Evolutionary conservation across 257 asterid genomes (phyloP), one percentile per base, ranked within the genome.

Genomic region (Przewalskia tangutica): DNA sequence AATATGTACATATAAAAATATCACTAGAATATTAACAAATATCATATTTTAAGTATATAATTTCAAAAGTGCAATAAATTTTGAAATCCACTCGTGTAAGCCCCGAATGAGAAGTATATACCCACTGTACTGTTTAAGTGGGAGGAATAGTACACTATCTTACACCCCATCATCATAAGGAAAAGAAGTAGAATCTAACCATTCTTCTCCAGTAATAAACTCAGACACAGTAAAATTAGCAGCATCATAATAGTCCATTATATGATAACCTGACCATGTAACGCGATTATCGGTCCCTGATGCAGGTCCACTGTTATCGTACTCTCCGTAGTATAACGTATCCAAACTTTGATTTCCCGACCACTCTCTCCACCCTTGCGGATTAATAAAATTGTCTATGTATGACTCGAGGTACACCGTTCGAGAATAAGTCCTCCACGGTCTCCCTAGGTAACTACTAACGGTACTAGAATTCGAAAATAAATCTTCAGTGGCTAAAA

Each of bases 251-350:
- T 90, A 90, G 8, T 83, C 90, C 99, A 92, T 92, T 3, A 90
- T 81, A 9, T 86, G 98, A 81, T 82, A 90, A 8, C 99, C 97
- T 0, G 84, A 63, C 98, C 98, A 93, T 0, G 81, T 8, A 48
- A 95, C 97, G 0, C 98, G 88, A 16, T 68, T 79, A 23, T 86
- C 91, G 0, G 89, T 90, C 17, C n/a, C 14, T 1, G 99, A 90
- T 4, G 96, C 97, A 0, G 96, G 94, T 0, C 99, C 99, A 71
- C 59, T 62, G 14, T 95, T 95, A 11, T 88, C 77, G 4, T 90
- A 95, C 90, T 95, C 99, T 0, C 98, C 99, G 6, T 90, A 95
- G 68, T 95, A 95, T 86, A 92, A 44, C 0, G 95, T 94, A 64
- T 87, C 87, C 38, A 92, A 82, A 0, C 96, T 93, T 18, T 84